phyloP scores from a whole-genome alignment of 257 asterid species.

The Phtheirospermum japonicum region DNA sequence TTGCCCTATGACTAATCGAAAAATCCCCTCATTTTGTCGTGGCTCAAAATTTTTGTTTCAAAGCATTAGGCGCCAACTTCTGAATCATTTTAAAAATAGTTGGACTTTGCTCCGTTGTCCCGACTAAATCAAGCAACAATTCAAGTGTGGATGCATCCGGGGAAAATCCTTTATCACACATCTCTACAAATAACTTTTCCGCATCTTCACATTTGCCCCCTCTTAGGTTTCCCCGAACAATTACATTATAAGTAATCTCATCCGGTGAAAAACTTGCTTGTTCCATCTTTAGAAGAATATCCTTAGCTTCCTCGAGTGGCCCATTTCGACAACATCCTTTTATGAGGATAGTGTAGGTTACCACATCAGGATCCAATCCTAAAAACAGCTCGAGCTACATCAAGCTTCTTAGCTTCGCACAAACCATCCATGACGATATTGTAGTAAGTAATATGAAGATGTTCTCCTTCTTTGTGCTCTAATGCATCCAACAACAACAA shows the following conservation, averaged over 20 bases:
- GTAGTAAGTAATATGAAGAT: no score
- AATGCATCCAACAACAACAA: no score
- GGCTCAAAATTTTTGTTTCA: no score
- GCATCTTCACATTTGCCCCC: not conserved
- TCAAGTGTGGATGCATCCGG: not conserved
- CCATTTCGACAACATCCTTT: not conserved
- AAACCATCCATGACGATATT: no score
- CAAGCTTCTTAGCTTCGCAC: no score
- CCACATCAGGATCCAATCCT: no score
- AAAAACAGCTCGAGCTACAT: not conserved
- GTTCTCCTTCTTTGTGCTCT: no score
- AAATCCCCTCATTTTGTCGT: no score
- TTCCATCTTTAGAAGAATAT: not conserved
- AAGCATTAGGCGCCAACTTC: not conserved
- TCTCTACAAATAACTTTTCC: not conserved
- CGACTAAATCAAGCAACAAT: not conserved
- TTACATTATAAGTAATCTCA: not conserved
- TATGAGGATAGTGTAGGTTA: not conserved
- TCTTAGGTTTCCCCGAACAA: not conserved
- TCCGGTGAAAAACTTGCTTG: not conserved
- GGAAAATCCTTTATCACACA: not conserved
- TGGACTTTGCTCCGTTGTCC: not conserved
- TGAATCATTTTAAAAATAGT: not conserved
- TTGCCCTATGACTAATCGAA: no score
- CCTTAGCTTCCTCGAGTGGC: not conserved